These are phyloP conservation scores for Cryphonectria nitschkei DNA, from an alignment of 2,329 filamentous ascomycete genomes.

Conservation along the genomic window DNA sequence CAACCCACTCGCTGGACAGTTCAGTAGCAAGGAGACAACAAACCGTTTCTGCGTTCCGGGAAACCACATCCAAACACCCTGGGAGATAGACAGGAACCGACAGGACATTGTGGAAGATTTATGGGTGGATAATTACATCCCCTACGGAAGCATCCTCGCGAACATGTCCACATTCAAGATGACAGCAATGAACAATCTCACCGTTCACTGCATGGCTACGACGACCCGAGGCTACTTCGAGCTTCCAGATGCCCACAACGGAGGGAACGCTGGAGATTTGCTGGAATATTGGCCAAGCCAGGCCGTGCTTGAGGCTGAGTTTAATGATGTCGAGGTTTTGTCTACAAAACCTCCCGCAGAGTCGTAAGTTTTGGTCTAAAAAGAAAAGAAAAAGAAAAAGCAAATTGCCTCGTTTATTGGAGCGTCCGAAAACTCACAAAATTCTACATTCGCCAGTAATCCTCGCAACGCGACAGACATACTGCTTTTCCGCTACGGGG, in stretches of 20 bases:
- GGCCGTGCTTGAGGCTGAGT: conserved; percentile 7
- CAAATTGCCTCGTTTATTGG: too few relatives aligned
- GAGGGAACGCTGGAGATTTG: conserved; percentile 2
- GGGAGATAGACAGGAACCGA: conserved; percentile 8
- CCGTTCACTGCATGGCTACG: conserved; percentile 12
- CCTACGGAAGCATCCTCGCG: conserved; percentile 10
- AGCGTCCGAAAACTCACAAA: background rate
- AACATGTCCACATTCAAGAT: background rate
- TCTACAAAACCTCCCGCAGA: conserved; percentile 15
- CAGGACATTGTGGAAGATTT: conserved; percentile 15
- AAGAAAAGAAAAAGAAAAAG: background rate
- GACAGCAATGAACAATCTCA: conserved; percentile 9
- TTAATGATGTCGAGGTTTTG: conserved; percentile 12
- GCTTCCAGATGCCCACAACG: conserved; percentile 13
- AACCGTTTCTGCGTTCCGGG: conserved; percentile 18
- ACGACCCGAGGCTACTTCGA: conserved; percentile 19
- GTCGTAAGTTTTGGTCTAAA: background rate
- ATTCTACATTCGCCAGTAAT: background rate
- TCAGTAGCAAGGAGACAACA: conserved; percentile 10
- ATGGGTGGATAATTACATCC: conserved; percentile 21
- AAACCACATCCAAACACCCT: conserved; percentile 6
- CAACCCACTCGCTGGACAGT: conserved; percentile 6
- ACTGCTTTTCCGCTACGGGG: conserved; percentile 14
- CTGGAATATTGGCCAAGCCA: conserved; percentile 17
- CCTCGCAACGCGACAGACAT: conserved; percentile 8